These are phyloP conservation scores for Lepidium africanum DNA, from an alignment of 345 rosid genomes.

Conservation along the genomic window DNA sequence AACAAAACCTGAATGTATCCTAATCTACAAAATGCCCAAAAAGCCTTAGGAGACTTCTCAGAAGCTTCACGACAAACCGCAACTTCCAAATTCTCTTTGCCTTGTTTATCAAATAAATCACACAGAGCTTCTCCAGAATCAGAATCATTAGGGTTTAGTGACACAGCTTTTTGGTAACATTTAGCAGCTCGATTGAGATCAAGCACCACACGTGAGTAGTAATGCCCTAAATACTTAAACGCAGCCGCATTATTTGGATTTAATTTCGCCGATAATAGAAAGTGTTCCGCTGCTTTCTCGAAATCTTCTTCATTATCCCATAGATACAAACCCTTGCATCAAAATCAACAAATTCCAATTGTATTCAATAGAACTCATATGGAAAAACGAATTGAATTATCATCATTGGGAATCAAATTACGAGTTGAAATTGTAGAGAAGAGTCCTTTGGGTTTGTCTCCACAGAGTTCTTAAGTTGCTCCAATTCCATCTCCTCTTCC, in stretches of 20 bases:
- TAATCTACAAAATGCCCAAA: conserved; percentile 82
- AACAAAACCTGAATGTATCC: conserved; percentile 68
- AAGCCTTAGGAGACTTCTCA: conserved; percentile 80
- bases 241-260: conserved; percentile 60
- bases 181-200: conserved; percentile 74
- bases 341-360: not conserved
- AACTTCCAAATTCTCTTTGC: conserved; percentile 67
- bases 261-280: conserved; percentile 57
- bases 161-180: conserved; percentile 81
- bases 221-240: conserved; percentile 73
- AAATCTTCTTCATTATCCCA: conserved; percentile 48
- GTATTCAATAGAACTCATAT: not conserved
- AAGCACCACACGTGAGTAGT: conserved; percentile 38
- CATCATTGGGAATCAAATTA: conserved; percentile 15
- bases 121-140: conserved; percentile 80
- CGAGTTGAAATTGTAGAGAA: conserved; percentile 51
- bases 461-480: conserved; percentile 42
- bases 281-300: conserved; percentile 70
- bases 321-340: conserved; percentile 53
- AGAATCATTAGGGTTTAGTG: conserved; percentile 58
- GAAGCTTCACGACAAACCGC: conserved; percentile 70
- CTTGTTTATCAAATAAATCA: conserved; percentile 61
- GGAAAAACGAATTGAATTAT: not conserved
- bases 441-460: conserved; percentile 68
- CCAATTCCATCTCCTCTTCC: conserved; percentile 26